phyloP scores from a whole-genome alignment of 2,329 filamentous ascomycete genomes.

The Aspergillus sp. region DNA sequence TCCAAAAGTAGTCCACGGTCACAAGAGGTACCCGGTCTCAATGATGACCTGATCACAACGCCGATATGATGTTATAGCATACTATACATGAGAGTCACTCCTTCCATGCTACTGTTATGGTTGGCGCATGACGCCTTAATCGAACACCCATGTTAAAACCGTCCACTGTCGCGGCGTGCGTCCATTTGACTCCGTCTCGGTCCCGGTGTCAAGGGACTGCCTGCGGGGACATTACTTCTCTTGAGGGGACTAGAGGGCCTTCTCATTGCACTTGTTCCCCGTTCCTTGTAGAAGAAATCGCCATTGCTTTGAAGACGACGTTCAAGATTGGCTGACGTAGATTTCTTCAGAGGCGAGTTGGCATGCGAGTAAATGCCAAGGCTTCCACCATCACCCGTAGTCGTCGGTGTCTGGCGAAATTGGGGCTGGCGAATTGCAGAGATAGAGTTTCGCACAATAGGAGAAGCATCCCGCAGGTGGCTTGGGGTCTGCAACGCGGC shows the following conservation, averaged over 20 bases:
- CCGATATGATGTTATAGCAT: neutral
- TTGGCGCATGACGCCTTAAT: constrained; percentile 8
- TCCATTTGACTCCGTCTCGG: constrained; percentile 38
- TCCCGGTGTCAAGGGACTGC: constrained; percentile 35
- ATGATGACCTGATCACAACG: neutral
- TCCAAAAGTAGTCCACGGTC: neutral
- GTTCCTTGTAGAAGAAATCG: constrained; percentile 40
- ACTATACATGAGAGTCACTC: constrained; percentile 11
- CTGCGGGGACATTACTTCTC: constrained; percentile 43
- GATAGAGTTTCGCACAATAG: constrained; percentile 42
- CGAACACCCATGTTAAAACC: constrained; percentile 23
- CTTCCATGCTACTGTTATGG: neutral
- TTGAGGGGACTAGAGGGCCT: constrained; percentile 47
- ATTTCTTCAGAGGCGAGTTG: constrained; percentile 80
- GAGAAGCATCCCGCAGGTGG: constrained; percentile 52
- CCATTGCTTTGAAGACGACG: constrained; percentile 43
- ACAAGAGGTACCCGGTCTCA: neutral
- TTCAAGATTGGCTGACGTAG: constrained; percentile 61
- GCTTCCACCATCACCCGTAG: constrained; percentile 68
- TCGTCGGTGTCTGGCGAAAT: constrained; percentile 48
- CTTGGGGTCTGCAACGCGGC: constrained; percentile 42
- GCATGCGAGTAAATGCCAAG: constrained; percentile 78
- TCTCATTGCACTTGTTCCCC: constrained; percentile 40
- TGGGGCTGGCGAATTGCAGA: constrained; percentile 58
- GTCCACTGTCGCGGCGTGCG: constrained; percentile 33